Evolutionary conservation across 805 yeast genomes (phyloP).

Genomic region (Saturnispora gosingensis): DNA sequence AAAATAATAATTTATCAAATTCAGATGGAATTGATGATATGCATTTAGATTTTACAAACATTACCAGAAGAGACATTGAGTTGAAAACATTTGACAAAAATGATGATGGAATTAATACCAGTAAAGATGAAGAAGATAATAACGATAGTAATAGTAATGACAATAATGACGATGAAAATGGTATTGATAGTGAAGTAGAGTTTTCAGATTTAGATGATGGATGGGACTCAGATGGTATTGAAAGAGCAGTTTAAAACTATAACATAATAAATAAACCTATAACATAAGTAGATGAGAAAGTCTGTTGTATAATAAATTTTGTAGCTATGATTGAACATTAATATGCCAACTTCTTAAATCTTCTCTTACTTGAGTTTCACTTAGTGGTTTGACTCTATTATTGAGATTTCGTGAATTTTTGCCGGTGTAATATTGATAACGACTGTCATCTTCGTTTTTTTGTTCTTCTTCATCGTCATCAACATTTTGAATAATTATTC

Average conservation of each 20-base stretch:
- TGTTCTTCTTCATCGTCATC: neutral
- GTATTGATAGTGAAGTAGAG: conserved; percentile 12
- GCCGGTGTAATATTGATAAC: neutral
- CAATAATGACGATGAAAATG: conserved; percentile 3
- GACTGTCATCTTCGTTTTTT: conserved; percentile 1
- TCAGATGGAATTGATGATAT: neutral
- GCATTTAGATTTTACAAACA: neutral
- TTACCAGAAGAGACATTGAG: neutral
- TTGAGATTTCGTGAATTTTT: neutral
- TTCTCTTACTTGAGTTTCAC: conserved; percentile 26
- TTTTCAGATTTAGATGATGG: conserved; percentile 22
- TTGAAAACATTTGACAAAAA: neutral
- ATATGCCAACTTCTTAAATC: conserved; percentile 36
- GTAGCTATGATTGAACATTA: conserved; percentile 9
- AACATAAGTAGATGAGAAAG: neutral
- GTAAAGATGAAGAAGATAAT: neutral
- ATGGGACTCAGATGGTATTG: conserved; percentile 24
- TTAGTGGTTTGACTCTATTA: conserved; percentile 16
- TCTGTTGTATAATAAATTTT: neutral
- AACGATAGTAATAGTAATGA: neutral
- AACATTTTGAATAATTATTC: neutral
- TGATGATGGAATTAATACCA: neutral
- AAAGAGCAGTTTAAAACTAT: conserved; percentile 14
- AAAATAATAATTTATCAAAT: neutral
- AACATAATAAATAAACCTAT: neutral